phyloP scores from a whole-genome alignment of 78 protist genomes.

The Protostelium mycophagum region DNA sequence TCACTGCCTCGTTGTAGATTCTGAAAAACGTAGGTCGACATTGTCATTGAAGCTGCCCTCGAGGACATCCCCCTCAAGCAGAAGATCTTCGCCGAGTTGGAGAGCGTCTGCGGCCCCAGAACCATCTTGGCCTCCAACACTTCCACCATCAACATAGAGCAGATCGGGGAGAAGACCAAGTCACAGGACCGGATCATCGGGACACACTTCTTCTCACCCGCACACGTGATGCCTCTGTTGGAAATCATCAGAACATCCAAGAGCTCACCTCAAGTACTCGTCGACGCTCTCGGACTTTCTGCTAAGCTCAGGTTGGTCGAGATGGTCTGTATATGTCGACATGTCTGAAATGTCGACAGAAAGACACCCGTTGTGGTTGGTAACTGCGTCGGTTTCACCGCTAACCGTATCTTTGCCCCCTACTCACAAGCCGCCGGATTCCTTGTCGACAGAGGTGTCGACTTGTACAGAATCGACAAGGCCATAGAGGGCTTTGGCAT shows the following conservation, averaged over 20 bases:
- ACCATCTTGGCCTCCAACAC: slow-evolving; percentile 66
- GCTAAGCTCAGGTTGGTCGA: background rate
- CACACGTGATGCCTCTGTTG: slow-evolving; percentile 72
- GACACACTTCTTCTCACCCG: slow-evolving; percentile 73
- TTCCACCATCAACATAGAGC: slow-evolving; percentile 37
- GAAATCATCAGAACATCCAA: slow-evolving; percentile 33
- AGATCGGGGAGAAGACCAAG: slow-evolving; percentile 9
- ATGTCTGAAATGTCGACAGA: slow-evolving; percentile 2
- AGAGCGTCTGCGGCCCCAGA: slow-evolving; percentile 15
- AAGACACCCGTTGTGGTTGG: slow-evolving; percentile 60
- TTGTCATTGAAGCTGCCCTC: slow-evolving; percentile 67
- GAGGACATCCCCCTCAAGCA: slow-evolving; percentile 55
- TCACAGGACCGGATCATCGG: slow-evolving; percentile 43
- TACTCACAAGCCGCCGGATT: slow-evolving; percentile 12
- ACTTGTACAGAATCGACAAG: slow-evolving; percentile 28
- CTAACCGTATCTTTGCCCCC: slow-evolving; percentile 51
- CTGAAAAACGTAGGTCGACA: slow-evolving; percentile 1
- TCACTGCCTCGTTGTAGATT: too few species aligned
- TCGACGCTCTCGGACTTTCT: background rate
- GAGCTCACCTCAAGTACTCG: background rate
- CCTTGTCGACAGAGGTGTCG: slow-evolving; percentile 32
- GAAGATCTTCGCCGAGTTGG: slow-evolving; percentile 46
- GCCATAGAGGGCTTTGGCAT: slow-evolving; percentile 32
- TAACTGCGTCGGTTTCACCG: slow-evolving; percentile 70
- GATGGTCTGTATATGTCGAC: slow-evolving; percentile 7